These are phyloP conservation scores for Colletotrichum ledebouriae DNA, from an alignment of 2,329 filamentous ascomycete genomes.

Conservation along the genomic window DNA sequence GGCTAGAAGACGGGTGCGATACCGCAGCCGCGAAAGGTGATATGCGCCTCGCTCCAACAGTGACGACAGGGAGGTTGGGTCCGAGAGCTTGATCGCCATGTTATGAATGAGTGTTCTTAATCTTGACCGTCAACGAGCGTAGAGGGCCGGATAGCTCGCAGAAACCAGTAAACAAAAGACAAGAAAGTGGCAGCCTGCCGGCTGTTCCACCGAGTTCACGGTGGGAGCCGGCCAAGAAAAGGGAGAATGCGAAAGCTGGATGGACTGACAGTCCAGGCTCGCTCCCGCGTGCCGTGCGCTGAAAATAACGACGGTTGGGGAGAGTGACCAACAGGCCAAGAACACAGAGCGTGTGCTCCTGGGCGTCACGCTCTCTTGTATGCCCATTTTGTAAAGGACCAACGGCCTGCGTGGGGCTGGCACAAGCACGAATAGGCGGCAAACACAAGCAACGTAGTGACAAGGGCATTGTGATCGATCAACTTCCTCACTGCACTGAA, in stretches of 20 bases:
- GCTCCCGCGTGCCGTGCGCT: not conserved
- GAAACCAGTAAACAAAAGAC: not conserved
- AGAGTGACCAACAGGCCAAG: not conserved
- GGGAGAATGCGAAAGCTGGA: not conserved
- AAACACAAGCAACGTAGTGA: not conserved
- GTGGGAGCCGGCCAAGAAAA: constrained; percentile 8
- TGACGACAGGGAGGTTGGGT: not conserved
- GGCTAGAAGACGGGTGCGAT: not conserved
- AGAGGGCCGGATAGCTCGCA: not conserved
- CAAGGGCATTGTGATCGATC: not conserved
- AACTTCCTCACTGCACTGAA: not conserved
- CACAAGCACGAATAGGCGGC: not conserved
- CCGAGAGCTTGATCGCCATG: not conserved
- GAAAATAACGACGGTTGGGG: not conserved
- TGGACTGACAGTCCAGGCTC: not conserved
- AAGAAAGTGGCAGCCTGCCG: not conserved
- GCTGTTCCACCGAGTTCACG: not conserved
- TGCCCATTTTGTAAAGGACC: not conserved
- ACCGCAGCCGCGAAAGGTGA: not conserved
- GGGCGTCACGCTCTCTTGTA: constrained; percentile 1
- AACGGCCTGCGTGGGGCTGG: not conserved
- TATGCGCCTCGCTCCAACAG: not conserved
- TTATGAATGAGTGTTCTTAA: not conserved
- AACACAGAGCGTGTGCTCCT: not conserved
- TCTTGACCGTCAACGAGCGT: no score